A percentile compares a stretch with the other conserved stretches of the same genome.
Evolutionary conservation across 139 green algal genomes (phyloP).

Genomic region (Chloropicon primus): DNA sequence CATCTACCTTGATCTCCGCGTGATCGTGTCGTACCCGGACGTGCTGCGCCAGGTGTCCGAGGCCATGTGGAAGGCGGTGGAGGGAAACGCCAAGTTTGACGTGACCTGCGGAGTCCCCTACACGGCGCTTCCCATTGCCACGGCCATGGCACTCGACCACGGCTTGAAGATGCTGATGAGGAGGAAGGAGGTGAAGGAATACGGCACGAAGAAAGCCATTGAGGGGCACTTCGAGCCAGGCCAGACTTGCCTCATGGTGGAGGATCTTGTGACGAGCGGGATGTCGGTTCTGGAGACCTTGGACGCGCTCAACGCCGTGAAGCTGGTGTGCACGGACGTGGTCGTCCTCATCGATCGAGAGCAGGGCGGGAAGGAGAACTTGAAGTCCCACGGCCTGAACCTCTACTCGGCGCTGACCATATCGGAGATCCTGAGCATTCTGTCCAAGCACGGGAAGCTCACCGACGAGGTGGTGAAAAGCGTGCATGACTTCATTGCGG

Average conservation of each 20-base stretch:
- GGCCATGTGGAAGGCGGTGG: conserved; percentile 70
- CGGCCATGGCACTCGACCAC: conserved; percentile 78
- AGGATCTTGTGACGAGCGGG: conserved; percentile 94
- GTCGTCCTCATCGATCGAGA: conserved; percentile 98
- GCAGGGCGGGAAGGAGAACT: conserved; percentile 73
- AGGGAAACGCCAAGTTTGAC: conserved; percentile 59
- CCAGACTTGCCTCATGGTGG: conserved; percentile 70
- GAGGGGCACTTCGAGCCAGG: conserved; percentile 81
- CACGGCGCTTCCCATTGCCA: conserved; percentile 96
- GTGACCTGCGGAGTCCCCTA: conserved; percentile 98
- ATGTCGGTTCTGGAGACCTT: conserved; percentile 93
- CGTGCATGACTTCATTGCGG: conserved; percentile 69
- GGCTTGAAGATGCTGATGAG: conserved; percentile 85
- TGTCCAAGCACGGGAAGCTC: conserved; percentile 34
- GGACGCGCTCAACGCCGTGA: conserved; percentile 58
- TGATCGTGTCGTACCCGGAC: conserved; percentile 97
- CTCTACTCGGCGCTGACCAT: conserved; percentile 72
- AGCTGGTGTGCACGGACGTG: conserved; percentile 63
- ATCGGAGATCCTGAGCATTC: conserved; percentile 28
- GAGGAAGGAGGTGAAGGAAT: conserved; percentile 92
- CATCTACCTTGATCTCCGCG: conserved; percentile 94
- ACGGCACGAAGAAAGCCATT: conserved; percentile 93
- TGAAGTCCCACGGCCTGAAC: conserved; percentile 49
- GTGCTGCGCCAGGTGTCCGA: conserved; percentile 78
- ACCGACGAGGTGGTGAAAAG: conserved; percentile 26